Evolutionary conservation across 805 yeast species (phyloP), one percentile per base, ranked within the genome.

Genomic region (Brettanomyces naardenensis): DNA sequence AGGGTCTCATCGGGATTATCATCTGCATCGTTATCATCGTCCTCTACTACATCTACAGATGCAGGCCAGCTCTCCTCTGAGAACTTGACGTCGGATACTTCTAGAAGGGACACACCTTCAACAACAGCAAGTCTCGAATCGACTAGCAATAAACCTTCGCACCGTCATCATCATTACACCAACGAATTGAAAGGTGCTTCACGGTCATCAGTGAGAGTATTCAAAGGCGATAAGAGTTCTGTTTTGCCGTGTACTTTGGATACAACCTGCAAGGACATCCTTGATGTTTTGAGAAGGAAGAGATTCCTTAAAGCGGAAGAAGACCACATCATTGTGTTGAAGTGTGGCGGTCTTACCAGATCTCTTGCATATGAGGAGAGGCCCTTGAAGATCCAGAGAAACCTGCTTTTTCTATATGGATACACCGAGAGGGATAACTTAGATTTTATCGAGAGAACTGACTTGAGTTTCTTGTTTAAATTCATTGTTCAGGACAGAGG

Each of bases 401-500:
- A 82, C 33, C 59, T 88, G 35, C 58, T 89, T 21, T 63, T 80
- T 40, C 62, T 85, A 29, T 80, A 85, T 52, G 97, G 97, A 4
- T 89, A 82, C 52, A 70, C 73, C 3, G 83, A 79, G 34, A 67
- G 73, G n/a, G 96, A 89, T 53, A 77, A 79, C 37, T 62, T 87
- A 36, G 80, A 78, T 44, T 82, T 78, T 36, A 69, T 88, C 42
- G 95, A 95, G 23, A 69, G 94, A 43, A 88, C 83, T 40, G 97
- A 89, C 58, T 59, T 88, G 44, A 78, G 88, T 35, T 86, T 78
- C 51, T 66, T 89, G 31, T 85, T 88, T 61, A 83, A 86, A 46
- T 87, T 89, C 55, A 78, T 80, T 22, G 82, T 77, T 39, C 87
- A 82, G 51, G 90, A 83, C 46, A 72, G 73, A n/a, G 62, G 72